These are phyloP conservation scores for Berkeleyomyces basicola DNA, from an alignment of 2,329 filamentous ascomycete species.

Conservation along the genomic window DNA sequence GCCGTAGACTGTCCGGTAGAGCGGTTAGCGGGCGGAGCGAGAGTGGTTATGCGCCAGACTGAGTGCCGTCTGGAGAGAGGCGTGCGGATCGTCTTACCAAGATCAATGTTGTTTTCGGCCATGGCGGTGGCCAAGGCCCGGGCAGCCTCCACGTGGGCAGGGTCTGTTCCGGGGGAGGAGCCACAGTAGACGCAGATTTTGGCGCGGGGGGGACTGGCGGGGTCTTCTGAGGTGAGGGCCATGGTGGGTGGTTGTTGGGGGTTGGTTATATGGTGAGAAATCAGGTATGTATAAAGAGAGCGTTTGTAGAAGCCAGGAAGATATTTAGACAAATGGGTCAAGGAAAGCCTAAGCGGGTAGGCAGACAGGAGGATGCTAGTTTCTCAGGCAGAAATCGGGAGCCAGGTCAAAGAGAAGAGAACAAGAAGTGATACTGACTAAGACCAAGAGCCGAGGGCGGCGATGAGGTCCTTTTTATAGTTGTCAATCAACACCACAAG, in stretches of 20 bases:
- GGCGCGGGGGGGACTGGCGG: slow-evolving; percentile 25
- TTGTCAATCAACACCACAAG: not conserved
- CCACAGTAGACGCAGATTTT: slow-evolving; percentile 95
- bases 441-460: not conserved
- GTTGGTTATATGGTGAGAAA: not conserved
- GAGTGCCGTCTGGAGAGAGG: not conserved
- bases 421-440: not conserved
- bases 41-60: not conserved
- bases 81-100: slow-evolving; percentile 32
- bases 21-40: slow-evolving; percentile 8
- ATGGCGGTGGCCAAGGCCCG: slow-evolving; percentile 57
- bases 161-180: slow-evolving; percentile 54
- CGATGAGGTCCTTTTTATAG: not conserved
- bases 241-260: slow-evolving; percentile 13
- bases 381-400: not conserved
- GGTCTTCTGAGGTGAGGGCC: slow-evolving; percentile 16
- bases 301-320: not conserved
- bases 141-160: slow-evolving; percentile 63
- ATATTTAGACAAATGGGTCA: not conserved
- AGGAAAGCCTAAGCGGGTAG: not conserved
- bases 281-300: not conserved
- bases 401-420: not conserved
- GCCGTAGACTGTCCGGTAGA: slow-evolving; percentile 54
- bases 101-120: slow-evolving; percentile 57
- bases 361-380: not conserved